Conservation (phyloP, 495 filamentous ascomycete species). For the Articulospora tetracladia region DNA sequence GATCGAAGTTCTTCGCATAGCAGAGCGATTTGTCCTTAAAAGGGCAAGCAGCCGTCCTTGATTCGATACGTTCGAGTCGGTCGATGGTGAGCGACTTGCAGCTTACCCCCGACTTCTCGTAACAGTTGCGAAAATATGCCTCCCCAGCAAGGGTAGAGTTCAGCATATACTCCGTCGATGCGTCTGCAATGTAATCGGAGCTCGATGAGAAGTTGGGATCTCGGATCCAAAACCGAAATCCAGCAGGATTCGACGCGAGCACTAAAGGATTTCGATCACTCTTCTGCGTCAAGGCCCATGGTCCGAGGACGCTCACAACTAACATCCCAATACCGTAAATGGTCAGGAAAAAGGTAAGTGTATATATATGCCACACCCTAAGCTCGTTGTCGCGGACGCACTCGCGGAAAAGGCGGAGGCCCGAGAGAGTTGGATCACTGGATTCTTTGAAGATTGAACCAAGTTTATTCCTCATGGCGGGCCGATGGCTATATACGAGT, state of each 20-base stretch:
- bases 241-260: neutral
- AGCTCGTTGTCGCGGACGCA: neutral
- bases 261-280: neutral
- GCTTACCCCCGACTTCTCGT: neutral
- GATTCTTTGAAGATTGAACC: neutral
- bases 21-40: constrained; percentile 1
- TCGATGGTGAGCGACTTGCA: neutral
- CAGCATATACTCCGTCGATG: neutral
- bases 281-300: constrained; percentile 5
- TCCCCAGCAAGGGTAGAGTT: neutral
- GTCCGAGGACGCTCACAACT: neutral
- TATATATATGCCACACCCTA: neutral
- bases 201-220: neutral
- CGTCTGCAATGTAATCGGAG: neutral
- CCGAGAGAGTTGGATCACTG: neutral
- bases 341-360: neutral
- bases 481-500: neutral
- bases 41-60: neutral
- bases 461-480: neutral
- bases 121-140: neutral
- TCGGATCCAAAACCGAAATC: neutral
- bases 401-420: neutral
- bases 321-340: neutral
- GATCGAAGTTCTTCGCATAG: neutral
- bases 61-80: neutral